Base-by-base conservation (phyloP, 108 stramenopile species). In the Nitzschia inconspicua region DNA sequence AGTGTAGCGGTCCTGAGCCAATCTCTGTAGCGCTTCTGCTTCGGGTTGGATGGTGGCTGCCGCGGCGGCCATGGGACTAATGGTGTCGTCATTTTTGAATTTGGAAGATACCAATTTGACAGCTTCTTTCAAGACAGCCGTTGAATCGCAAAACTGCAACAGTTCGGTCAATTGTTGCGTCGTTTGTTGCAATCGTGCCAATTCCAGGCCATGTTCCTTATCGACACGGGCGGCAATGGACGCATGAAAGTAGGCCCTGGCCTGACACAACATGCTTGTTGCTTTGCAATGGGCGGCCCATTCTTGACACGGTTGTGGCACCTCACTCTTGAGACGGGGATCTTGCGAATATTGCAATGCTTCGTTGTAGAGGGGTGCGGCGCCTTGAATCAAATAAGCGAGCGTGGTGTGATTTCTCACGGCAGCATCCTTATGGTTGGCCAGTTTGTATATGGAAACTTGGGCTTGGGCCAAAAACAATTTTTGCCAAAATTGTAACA, bases 231-330 rank as follows among this genome's bases (percentile, higher is more conserved):
- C 48, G 9, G 58, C 74, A 16, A 76, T 63, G 8, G 70, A 56
- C 41, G 53, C 11, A 40, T 82, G 76, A 67, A 76, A 82, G 23
- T 65, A 44, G 9, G 80, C 76, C 30, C 73, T 63, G 13, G 80
- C 72, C 13, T 59, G 64, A 51, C 53, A 56, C 4, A 71, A 23
- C 52, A 82, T 59, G 13, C 62, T 51, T 32, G 62, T 53, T 30
- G 59, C 72, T 44, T 82, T 82, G 50, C 72, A 74, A 29, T 77
- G 76, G 30, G 68, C 61, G 2, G 39, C 80, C 76, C 76, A 82
- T 52, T 65, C 39, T 47, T 55, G 18, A 28, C 63, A 37, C 2
- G 24, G 60, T n/a, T 58, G 52, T 6, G 68, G 76, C 24, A 82
- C 54, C 49, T 77, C 70, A 0, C 66, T 65, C 19, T 66, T 44